Conservation (phyloP, 2,329 filamentous ascomycete genomes). For the Ascochyta clinopodiicola region DNA sequence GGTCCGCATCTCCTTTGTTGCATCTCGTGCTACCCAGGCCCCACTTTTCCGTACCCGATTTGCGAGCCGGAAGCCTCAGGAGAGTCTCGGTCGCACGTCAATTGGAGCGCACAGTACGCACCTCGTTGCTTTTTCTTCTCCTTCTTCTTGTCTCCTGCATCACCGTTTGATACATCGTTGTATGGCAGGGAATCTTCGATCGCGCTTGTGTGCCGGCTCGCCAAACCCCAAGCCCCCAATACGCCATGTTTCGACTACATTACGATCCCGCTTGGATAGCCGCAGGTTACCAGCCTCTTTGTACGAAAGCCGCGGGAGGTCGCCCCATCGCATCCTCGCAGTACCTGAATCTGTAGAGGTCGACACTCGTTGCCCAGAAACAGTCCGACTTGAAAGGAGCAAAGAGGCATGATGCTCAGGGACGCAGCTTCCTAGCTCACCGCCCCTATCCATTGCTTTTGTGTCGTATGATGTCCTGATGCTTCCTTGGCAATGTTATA, state of each 20-base stretch:
- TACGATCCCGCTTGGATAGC: neutral
- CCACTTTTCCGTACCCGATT: conserved; percentile 14
- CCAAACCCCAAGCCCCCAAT: conserved; percentile 6
- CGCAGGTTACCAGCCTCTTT: conserved; percentile 3
- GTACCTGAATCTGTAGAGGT: neutral
- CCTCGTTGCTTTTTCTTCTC: conserved; percentile 16
- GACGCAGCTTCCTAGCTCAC: neutral
- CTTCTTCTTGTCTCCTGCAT: conserved; percentile 7
- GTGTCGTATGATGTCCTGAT: neutral
- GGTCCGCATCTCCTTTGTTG: conserved; percentile 27
- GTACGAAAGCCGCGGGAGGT: neutral
- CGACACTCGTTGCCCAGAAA: neutral
- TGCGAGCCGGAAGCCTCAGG: conserved; percentile 9
- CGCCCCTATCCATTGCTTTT: conserved; percentile 9
- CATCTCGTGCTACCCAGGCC: conserved; percentile 20
- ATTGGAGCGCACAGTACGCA: conserved; percentile 13
- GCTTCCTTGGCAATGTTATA: too few relatives aligned
- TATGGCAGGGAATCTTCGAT: conserved; percentile 4
- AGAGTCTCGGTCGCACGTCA: conserved; percentile 12
- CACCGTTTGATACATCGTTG: conserved; percentile 5
- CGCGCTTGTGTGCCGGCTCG: conserved; percentile 7
- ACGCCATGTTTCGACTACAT: conserved; percentile 14
- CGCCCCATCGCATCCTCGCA: neutral
- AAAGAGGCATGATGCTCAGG: neutral
- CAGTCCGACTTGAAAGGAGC: neutral